phyloP scores from a whole-genome alignment of 495 filamentous ascomycete species.

The Lasiosphaeris hirsuta region DNA sequence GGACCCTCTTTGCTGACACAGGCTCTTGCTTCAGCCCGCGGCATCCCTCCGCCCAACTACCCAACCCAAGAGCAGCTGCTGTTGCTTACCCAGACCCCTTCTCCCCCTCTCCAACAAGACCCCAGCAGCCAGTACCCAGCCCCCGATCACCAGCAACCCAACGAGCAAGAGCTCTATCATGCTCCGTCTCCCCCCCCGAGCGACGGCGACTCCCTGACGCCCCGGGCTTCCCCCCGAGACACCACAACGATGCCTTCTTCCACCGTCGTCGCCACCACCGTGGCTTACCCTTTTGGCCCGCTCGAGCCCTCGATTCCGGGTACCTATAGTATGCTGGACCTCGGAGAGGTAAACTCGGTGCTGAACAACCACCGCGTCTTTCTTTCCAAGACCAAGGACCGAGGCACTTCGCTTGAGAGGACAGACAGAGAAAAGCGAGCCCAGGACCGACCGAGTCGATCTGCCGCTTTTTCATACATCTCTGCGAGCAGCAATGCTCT shows the following conservation, averaged over 20 bases:
- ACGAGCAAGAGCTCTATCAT: constrained; percentile 29
- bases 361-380: constrained; percentile 36
- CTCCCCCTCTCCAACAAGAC: constrained; percentile 18
- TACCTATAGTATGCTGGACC: constrained; percentile 25
- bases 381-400: constrained; percentile 32
- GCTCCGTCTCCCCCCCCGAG: constrained; percentile 19
- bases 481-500: constrained; percentile 13
- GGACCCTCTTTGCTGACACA: constrained; percentile 49
- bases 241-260: constrained; percentile 21
- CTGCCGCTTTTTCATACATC: constrained; percentile 12
- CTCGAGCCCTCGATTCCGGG: constrained; percentile 7
- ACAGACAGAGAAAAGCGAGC: constrained; percentile 37
- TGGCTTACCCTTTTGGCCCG: constrained; percentile 12
- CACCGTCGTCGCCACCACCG: constrained; percentile 18
- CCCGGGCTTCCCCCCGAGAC: constrained; percentile 25
- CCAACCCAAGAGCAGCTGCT: constrained; percentile 19
- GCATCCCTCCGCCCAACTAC: constrained; percentile 31
- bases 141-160: constrained; percentile 10
- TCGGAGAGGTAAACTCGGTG: constrained; percentile 35
- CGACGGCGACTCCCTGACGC: constrained; percentile 31
- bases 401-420: constrained; percentile 38
- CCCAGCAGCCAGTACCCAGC: constrained; percentile 8
- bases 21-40: constrained; percentile 52
- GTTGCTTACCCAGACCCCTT: constrained; percentile 21
- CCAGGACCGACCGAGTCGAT: constrained; percentile 11